Evolutionary conservation across 768 basidiomycete species (phyloP).

Genomic region (Lentinus brumalis): DNA sequence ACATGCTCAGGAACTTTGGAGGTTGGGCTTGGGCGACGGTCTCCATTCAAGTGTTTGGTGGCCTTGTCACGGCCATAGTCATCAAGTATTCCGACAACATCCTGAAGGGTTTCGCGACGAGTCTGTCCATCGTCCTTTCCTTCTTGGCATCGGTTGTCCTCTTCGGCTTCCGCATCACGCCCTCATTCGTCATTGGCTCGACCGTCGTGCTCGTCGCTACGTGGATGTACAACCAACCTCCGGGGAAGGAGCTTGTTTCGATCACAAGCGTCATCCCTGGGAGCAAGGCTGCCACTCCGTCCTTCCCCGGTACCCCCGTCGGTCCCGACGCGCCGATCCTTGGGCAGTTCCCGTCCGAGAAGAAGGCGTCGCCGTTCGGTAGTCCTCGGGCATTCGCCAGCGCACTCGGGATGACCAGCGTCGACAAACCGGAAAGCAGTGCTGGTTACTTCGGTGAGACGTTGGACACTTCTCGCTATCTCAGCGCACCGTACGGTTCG

Average conservation of each 20-base stretch:
- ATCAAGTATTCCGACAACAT: conserved; percentile 98
- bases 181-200: conserved; percentile 84
- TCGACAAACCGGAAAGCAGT: conserved; percentile 20
- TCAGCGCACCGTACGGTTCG: conserved; percentile 52
- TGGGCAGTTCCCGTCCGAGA: conserved; percentile 51
- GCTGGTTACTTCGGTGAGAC: conserved; percentile 42
- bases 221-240: conserved; percentile 91
- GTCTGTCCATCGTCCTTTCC: conserved; percentile 89
- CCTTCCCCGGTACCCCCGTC: conserved; percentile 46
- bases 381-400: conserved; percentile 53
- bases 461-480: conserved; percentile 46
- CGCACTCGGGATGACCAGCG: conserved; percentile 40
- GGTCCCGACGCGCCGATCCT: conserved; percentile 57
- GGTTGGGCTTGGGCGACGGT: conserved; percentile 97
- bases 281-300: conserved; percentile 36
- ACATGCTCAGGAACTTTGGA: conserved; percentile 84
- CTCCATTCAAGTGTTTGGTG: conserved; percentile 86
- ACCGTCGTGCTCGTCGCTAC: conserved; percentile 86
- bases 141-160: conserved; percentile 92
- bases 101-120: conserved; percentile 96
- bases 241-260: conserved; percentile 39
- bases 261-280: conserved; percentile 37
- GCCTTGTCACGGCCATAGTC: conserved; percentile 90
- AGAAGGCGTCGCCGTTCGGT: conserved; percentile 48
- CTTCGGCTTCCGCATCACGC: conserved; percentile 89